Evolutionary conservation across 306 rosid genomes (phyloP).

Genomic region (Trifolium repens): DNA sequence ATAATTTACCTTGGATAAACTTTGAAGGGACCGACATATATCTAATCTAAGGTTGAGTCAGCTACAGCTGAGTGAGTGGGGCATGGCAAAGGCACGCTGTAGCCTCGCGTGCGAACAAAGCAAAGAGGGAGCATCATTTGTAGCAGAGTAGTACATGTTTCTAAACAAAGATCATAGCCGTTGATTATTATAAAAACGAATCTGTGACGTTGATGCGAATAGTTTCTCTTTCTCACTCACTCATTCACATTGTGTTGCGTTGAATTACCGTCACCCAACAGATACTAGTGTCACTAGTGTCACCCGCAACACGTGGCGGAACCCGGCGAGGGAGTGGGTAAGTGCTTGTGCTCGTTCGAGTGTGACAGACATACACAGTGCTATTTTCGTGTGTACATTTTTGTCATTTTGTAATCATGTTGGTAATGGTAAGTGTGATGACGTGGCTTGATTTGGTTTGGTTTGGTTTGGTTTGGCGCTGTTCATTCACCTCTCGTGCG

Average conservation of each 20-base stretch:
- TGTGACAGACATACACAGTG: neutral
- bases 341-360: neutral
- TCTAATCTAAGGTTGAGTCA: neutral
- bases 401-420: conserved; percentile 29
- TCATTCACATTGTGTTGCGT: conserved; percentile 18
- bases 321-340: conserved; percentile 31
- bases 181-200: neutral
- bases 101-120: conserved; percentile 64
- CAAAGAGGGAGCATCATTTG: conserved; percentile 42
- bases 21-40: conserved; percentile 27
- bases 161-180: conserved; percentile 36
- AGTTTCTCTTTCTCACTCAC: too few species aligned
- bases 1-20: too few species aligned
- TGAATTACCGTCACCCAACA: conserved; percentile 45
- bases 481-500: too few species aligned
- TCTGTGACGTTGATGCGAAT: conserved; percentile 39
- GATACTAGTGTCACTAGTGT: neutral
- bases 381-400: neutral
- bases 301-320: conserved; percentile 57
- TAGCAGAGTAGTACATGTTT: neutral
- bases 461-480: too few species aligned
- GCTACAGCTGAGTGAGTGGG: conserved; percentile 22
- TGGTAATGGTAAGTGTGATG: neutral
- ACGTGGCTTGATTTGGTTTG: neutral
- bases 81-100: conserved; percentile 10